phyloP scores from a whole-genome alignment of 2,329 filamentous ascomycete species.

The Huntiella abstrusa region DNA sequence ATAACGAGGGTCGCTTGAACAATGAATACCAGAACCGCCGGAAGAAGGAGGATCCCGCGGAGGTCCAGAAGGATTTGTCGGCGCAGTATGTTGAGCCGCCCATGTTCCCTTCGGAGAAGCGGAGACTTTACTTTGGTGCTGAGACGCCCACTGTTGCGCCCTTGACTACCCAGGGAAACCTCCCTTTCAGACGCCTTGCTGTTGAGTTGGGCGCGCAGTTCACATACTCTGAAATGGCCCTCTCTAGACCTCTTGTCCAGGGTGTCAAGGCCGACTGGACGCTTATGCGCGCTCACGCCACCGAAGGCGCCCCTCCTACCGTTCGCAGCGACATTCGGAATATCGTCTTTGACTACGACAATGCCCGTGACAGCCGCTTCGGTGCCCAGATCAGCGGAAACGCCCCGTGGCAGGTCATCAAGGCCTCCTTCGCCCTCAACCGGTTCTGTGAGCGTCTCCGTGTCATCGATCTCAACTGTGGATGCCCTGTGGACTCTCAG shows the following conservation, averaged over 20 bases:
- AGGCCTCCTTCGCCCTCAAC: slow-evolving; percentile 67
- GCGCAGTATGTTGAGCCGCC: slow-evolving; percentile 74
- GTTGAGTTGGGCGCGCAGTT: slow-evolving; percentile 76
- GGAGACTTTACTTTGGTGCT: slow-evolving; percentile 77
- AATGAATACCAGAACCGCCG: slow-evolving; percentile 23
- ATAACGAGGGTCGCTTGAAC: slow-evolving; percentile 33
- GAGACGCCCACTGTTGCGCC: slow-evolving; percentile 91
- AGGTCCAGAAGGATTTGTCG: slow-evolving; percentile 46
- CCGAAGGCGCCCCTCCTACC: slow-evolving; percentile 54
- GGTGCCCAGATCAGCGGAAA: slow-evolving; percentile 85
- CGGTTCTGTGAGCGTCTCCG: slow-evolving; percentile 64
- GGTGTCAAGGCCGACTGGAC: slow-evolving; percentile 89
- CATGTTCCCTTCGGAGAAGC: slow-evolving; percentile 80
- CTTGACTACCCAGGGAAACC: slow-evolving; percentile 87
- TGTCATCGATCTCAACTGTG: slow-evolving; percentile 88
- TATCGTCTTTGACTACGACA: slow-evolving; percentile 58
- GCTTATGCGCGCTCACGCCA: slow-evolving; percentile 77
- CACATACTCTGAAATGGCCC: slow-evolving; percentile 97
- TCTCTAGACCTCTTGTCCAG: slow-evolving; percentile 75
- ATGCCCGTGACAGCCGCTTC: slow-evolving; percentile 67
- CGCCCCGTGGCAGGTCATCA: slow-evolving; percentile 78
- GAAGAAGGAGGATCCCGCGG: slow-evolving; percentile 22
- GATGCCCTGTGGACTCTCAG: slow-evolving; percentile 89
- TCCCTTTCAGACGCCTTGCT: slow-evolving; percentile 83
- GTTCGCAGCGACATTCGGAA: slow-evolving; percentile 31